Base-by-base conservation (phyloP, 1,139 yeast genomes). In the Candida tropicalis region DNA sequence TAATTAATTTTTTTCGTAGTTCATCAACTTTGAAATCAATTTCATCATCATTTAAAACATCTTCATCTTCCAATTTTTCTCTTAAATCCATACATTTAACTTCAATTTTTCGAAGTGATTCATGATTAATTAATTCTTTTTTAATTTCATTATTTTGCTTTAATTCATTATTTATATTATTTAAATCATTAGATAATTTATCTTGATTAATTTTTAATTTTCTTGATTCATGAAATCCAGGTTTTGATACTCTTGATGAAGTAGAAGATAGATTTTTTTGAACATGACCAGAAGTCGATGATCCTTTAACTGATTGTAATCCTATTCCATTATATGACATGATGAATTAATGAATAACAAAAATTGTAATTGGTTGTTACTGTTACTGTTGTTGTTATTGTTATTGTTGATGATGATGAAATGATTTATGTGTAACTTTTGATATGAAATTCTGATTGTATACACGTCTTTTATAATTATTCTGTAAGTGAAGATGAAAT, bases 241-340 rank as follows among this genome's bases (percentile, higher is more conserved):
- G 49, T 26, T 49, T 50, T 25, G 54, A 50, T 33, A 49, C 42
- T 27, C 54, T 51, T 20, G 23, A 20, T 20, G 23, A 20, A 2
- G 23, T 6, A 6, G 23, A 54, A 0, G 79, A 66, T 5, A 68
- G 50, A 50, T 75, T 84, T 44, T 72, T 66, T 56, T 83, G 86
- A 4, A 86, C 72, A 55, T 76, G 74, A 0, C 95, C 95, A 34
- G 85, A 83, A 1, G 93, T 85, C 0, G 88, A 88, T 0, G 86
- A 70, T 0, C 95, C 95, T 44, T 88, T 66, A 0, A 86, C 80
- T 0, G 84, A 77, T 38, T 72, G 73, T 22, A 84, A 67, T 0
- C 90, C 90, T 40, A 85, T 74, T 15, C 87, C 85, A 59, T 82
- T 82, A 58, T 81, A 81, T 16, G 87, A 79, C 88, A 82, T n/a